These are phyloP conservation scores for Danielia reshetovae DNA, from an alignment of 805 yeast species.

Conservation along the genomic window DNA sequence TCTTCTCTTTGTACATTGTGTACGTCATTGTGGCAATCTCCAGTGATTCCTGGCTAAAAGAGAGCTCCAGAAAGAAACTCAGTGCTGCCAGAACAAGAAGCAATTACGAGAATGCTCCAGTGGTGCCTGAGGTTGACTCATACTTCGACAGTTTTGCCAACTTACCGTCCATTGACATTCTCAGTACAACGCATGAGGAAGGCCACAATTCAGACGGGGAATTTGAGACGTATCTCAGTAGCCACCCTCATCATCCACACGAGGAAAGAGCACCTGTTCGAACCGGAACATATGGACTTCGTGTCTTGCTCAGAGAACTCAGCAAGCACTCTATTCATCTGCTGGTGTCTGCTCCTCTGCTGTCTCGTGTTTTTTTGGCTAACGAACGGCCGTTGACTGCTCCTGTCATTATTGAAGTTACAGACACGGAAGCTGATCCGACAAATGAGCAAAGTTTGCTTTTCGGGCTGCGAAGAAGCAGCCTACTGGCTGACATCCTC, in stretches of 20 bases:
- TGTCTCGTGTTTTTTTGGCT: slow-evolving; percentile 1
- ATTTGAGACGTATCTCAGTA: slow-evolving; percentile 9
- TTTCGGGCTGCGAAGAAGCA: too few relatives aligned
- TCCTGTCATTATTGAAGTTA: slow-evolving; percentile 1
- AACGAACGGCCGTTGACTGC: slow-evolving; percentile 9
- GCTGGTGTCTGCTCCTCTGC: not conserved
- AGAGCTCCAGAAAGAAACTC: slow-evolving; percentile 4
- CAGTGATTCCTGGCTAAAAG: slow-evolving; percentile 12
- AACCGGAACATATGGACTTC: slow-evolving; percentile 32
- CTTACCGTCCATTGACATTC: slow-evolving; percentile 3
- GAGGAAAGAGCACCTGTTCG: slow-evolving; percentile 13
- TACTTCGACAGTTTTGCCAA: slow-evolving; percentile 1
- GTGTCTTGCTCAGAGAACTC: slow-evolving; percentile 29
- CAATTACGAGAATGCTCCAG: slow-evolving; percentile 8
- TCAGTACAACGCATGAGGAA: not conserved
- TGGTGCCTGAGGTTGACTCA: not conserved
- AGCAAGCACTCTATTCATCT: slow-evolving; percentile 20
- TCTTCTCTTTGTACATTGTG: slow-evolving; percentile 52
- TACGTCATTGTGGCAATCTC: slow-evolving; percentile 52
- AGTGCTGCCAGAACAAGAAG: slow-evolving; percentile 12
- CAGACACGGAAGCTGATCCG: too few relatives aligned
- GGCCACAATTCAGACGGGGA: slow-evolving; percentile 6
- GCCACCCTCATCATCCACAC: slow-evolving; percentile 8
- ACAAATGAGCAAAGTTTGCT: too few relatives aligned
- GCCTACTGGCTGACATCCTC: not conserved